phyloP scores from a whole-genome alignment of 306 rosid species.

The Vigna reflexopilosa region DNA sequence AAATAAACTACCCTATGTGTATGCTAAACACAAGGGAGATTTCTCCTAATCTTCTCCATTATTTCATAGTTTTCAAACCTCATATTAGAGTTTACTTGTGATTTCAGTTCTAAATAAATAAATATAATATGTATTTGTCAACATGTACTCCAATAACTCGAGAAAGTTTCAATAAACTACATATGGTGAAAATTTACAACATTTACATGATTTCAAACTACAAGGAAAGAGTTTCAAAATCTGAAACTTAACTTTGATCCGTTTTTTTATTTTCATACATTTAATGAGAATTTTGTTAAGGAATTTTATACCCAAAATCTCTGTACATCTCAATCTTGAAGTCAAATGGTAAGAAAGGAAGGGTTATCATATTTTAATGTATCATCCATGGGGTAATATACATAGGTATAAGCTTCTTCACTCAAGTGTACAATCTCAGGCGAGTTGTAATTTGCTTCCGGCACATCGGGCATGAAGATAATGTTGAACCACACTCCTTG shows the following conservation, averaged over 20 bases:
- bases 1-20: too few species aligned
- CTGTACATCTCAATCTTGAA: constrained; percentile 27
- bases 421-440: constrained; percentile 68
- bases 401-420: not conserved
- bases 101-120: too few species aligned
- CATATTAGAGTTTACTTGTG: too few species aligned
- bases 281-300: constrained; percentile 14
- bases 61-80: too few species aligned
- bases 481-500: constrained; percentile 79
- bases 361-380: not conserved
- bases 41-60: too few species aligned
- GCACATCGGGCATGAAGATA: constrained; percentile 80
- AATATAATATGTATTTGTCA: too few species aligned
- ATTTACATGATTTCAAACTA: too few species aligned
- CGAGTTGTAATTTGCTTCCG: constrained; percentile 80
- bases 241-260: too few species aligned
- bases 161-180: not conserved
- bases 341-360: constrained; percentile 20
- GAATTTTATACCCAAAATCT: not conserved
- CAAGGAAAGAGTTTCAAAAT: not conserved
- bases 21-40: too few species aligned
- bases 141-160: not conserved
- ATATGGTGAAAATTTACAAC: not conserved
- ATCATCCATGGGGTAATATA: not conserved
- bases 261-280: not conserved